A percentile compares a stretch with the other conserved stretches of the same genome.
Evolutionary conservation across 371 early-diverging fungal genomes (phyloP).

Genomic region (Mucor irregularis): DNA sequence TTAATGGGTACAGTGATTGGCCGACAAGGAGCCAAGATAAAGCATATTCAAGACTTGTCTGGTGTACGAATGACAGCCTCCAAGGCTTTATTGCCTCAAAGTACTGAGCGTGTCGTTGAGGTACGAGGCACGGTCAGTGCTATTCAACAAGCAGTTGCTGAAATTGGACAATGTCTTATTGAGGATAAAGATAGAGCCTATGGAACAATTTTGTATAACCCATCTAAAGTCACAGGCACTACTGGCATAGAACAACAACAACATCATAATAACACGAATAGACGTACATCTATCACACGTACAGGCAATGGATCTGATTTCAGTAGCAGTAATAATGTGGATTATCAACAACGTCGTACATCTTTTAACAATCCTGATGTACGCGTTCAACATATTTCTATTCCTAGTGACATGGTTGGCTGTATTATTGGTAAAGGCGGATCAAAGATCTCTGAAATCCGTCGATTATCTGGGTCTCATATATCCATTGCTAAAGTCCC

Average conservation of each 20-base stretch:
- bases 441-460: constrained; percentile 87
- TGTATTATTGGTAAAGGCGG: constrained; percentile 94
- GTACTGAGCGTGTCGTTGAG: constrained; percentile 85
- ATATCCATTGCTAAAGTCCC: constrained; percentile 84
- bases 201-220: constrained; percentile 50
- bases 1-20: constrained; percentile 90
- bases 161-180: constrained; percentile 52
- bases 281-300: constrained; percentile 57
- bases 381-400: constrained; percentile 81
- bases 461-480: constrained; percentile 80
- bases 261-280: constrained; percentile 25
- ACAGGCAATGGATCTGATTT: constrained; percentile 55
- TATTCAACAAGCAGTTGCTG: constrained; percentile 74
- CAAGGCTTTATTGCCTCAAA: constrained; percentile 83
- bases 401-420: constrained; percentile 92
- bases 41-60: constrained; percentile 82
- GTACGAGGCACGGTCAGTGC: constrained; percentile 73
- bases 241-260: constrained; percentile 20
- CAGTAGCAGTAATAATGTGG: constrained; percentile 4
- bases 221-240: constrained; percentile 39
- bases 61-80: constrained; percentile 82
- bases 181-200: constrained; percentile 51
- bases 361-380: constrained; percentile 32
- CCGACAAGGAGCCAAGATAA: constrained; percentile 83
- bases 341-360: constrained; percentile 7